phyloP scores from a whole-genome alignment of 2,329 filamentous ascomycete species.

The Diaporthe sp. region DNA sequence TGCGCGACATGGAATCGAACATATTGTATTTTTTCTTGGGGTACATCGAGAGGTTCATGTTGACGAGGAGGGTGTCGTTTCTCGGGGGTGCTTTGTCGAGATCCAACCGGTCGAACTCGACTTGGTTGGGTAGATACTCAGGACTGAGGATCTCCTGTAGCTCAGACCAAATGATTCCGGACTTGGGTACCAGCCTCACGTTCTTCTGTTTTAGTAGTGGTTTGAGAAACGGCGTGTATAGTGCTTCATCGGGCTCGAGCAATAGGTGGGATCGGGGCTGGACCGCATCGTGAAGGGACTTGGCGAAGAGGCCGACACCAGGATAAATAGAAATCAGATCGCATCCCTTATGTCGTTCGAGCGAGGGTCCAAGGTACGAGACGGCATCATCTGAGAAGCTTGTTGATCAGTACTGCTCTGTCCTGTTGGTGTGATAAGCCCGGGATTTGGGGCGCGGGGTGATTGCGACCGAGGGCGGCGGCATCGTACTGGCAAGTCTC shows the following conservation, averaged over 20 bases:
- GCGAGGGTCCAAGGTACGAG: conserved; percentile 75
- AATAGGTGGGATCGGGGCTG: conserved; percentile 87
- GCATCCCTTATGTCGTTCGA: conserved; percentile 80
- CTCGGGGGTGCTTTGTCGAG: conserved; percentile 53
- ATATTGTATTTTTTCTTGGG: conserved; percentile 63
- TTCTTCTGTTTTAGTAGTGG: conserved; percentile 66
- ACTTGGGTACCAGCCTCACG: conserved; percentile 65
- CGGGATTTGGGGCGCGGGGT: background rate
- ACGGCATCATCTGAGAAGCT: conserved; percentile 74
- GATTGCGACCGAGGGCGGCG: background rate
- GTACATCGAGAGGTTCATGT: conserved; percentile 74
- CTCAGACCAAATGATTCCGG: conserved; percentile 72
- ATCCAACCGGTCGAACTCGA: conserved; percentile 50
- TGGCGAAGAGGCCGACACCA: conserved; percentile 83
- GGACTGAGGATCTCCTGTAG: conserved; percentile 67
- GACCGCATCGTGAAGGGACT: conserved; percentile 79
- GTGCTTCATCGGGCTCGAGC: conserved; percentile 76
- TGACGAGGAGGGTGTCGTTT: conserved; percentile 82
- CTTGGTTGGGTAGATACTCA: conserved; percentile 69
- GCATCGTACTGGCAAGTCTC: conserved; percentile 42
- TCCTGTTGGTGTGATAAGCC: background rate
- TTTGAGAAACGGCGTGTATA: conserved; percentile 73
- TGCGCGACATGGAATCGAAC: conserved; percentile 69
- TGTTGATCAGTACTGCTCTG: conserved; percentile 33
- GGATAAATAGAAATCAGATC: conserved; percentile 92